Evolutionary conservation across 2,329 filamentous ascomycete genomes (phyloP), one percentile per base, ranked within the genome.

Genomic region (Cordyceps fumosorosea): DNA sequence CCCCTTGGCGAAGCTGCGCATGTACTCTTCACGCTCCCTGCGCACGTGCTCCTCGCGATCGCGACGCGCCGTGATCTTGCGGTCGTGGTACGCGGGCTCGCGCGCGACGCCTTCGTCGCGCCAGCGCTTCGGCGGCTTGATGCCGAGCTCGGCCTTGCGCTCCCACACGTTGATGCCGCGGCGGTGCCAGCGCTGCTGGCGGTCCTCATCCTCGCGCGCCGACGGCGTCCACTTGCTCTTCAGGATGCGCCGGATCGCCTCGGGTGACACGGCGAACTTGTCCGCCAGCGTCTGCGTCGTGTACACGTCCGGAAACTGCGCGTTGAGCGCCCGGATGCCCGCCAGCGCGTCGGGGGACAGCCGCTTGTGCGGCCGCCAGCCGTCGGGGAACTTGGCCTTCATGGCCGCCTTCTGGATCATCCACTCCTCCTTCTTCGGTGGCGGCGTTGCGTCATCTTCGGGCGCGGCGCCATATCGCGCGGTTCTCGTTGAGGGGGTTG

Each of bases 341-440:
- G 90, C 88, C 37, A 97, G 80, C 1, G 93, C 91, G 74, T 98
- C 93, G 0, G 95, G 95, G 0, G 95, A 98, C 11, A 99, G 82
- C 63, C 88, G 88, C 75, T 96, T 97, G 55, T 84, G 83, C 34
- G 95, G 93, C 32, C 82, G 81, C 93, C 93, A 99, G 11, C 88
- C 86, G 8, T 88, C 84, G 1, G 85, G 85, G 66, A 97, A 95
- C 70, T 98, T 99, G 64, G 84, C 75, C 68, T 87, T 84, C 42
- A 96, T 75, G 0, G 86, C 89, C 1, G 77, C 78, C 72, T 96
- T 97, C 67, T 97, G 89, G 16, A 84, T 73, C 71, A 84, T 81
- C 95, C 95, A 98, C 3, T 69, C 64, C 65, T 87, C 82, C 4
- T 69, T 73, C 62, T 75, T 65, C 2, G 42, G 51, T 4, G 42